Evolutionary conservation across 164 flowering plant species (phyloP).

Genomic region (Vitis rupestris): DNA sequence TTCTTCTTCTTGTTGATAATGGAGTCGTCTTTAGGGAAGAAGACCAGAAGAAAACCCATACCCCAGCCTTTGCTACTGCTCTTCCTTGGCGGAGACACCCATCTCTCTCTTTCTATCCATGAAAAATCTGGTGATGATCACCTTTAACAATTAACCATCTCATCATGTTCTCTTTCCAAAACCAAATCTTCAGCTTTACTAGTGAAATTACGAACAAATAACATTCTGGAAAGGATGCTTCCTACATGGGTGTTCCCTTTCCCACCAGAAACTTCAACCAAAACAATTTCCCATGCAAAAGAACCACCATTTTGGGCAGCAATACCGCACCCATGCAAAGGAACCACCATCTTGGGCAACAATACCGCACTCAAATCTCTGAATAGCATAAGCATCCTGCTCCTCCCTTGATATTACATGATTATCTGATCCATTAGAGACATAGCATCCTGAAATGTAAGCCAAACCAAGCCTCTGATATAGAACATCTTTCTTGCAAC

Average conservation of each 20-base stretch:
- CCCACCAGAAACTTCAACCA: conserved; percentile 17
- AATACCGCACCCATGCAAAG: conserved; percentile 61
- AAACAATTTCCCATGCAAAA: conserved; percentile 62
- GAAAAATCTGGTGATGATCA: too few relatives aligned
- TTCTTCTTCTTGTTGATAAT: conserved; percentile 20
- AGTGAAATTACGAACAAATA: too few relatives aligned
- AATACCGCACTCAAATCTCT: conserved; percentile 59
- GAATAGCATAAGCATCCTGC: conserved; percentile 56
- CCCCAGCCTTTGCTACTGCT: conserved; percentile 30
- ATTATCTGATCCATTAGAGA: too few relatives aligned
- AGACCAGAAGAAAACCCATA: conserved; percentile 61
- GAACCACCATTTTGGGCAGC: conserved; percentile 47
- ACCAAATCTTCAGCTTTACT: too few relatives aligned
- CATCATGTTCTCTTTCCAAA: too few relatives aligned
- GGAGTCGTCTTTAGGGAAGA: conserved; percentile 55
- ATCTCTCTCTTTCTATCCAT: conserved; percentile 9
- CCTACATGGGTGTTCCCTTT: too few relatives aligned
- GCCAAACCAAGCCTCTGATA: too few relatives aligned
- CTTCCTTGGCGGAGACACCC: conserved; percentile 28
- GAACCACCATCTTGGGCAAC: conserved; percentile 47
- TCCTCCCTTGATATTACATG: too few relatives aligned
- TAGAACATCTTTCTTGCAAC: too few relatives aligned
- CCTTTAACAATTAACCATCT: too few relatives aligned
- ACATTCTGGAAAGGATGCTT: too few relatives aligned
- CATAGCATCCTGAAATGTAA: too few relatives aligned